These are phyloP conservation scores for Fusarium agapanthi DNA, from an alignment of 2,329 filamentous ascomycete species.

Conservation along the genomic window DNA sequence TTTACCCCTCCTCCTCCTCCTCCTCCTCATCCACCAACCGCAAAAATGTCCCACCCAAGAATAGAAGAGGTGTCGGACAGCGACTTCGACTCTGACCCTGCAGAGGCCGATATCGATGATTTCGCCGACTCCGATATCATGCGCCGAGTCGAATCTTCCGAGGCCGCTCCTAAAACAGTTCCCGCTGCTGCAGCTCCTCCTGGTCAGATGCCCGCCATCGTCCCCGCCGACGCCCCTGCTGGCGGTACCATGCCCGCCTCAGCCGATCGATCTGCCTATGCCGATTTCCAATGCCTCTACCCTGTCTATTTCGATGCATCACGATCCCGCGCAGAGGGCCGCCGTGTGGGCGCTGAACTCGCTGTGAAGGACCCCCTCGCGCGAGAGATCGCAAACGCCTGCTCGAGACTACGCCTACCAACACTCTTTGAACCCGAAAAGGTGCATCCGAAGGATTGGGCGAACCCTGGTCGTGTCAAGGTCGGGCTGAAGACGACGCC, in stretches of 20 bases:
- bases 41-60: conserved; percentile 80
- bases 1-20: conserved; percentile 1
- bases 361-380: conserved; percentile 89
- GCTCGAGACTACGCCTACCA: conserved; percentile 73
- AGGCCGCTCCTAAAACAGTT: conserved; percentile 34
- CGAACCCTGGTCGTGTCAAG: conserved; percentile 90
- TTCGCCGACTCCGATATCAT: conserved; percentile 67
- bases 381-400: conserved; percentile 88
- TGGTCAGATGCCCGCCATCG: conserved; percentile 40
- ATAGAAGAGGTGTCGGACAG: conserved; percentile 93
- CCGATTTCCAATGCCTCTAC: conserved; percentile 88
- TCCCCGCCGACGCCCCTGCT: conserved; percentile 45
- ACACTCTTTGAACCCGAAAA: conserved; percentile 91
- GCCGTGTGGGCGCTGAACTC: conserved; percentile 76
- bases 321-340: conserved; percentile 78
- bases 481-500: conserved; percentile 66
- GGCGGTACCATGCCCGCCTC: conserved; percentile 44
- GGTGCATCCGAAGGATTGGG: conserved; percentile 96
- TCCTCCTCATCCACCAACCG: conserved; percentile 2
- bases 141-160: conserved; percentile 51
- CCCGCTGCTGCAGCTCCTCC: conserved; percentile 42
- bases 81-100: conserved; percentile 82
- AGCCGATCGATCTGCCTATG: conserved; percentile 67
- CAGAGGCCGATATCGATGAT: conserved; percentile 82
- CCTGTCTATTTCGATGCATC: conserved; percentile 91